These are phyloP conservation scores for Bruguiera hainesii DNA, from an alignment of 441 rosid genomes.

Conservation along the genomic window DNA sequence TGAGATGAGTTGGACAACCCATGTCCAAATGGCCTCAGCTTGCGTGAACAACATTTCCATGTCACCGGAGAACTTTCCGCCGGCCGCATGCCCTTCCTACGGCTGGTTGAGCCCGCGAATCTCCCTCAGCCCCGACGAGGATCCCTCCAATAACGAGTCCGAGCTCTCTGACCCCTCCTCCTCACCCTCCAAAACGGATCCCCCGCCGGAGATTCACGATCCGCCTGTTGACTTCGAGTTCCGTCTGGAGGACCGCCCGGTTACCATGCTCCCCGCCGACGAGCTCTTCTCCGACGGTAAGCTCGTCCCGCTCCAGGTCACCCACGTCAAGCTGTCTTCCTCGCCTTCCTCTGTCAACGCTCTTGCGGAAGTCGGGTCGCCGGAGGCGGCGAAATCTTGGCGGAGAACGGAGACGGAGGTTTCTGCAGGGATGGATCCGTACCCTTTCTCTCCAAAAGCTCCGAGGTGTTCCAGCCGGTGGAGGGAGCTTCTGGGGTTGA, in stretches of 20 bases:
- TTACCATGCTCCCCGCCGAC: slow-evolving; percentile 78
- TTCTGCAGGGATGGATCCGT: slow-evolving; percentile 34
- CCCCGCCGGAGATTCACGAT: slow-evolving; percentile 13
- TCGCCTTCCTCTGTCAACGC: slow-evolving; percentile 13
- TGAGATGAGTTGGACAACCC: too few species aligned
- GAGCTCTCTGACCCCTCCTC: slow-evolving; percentile 8
- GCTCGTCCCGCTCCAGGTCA: slow-evolving; percentile 62
- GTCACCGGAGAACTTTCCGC: slow-evolving; percentile 48
- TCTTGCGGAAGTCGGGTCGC: slow-evolving; percentile 20
- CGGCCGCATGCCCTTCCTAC: slow-evolving; percentile 30
- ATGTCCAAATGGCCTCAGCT: slow-evolving; percentile 49
- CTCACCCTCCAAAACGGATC: slow-evolving; percentile 1
- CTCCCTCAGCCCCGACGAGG: slow-evolving; percentile 42
- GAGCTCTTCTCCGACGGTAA: slow-evolving; percentile 86
- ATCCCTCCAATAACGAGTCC: background rate
- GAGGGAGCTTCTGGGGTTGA: slow-evolving; percentile 79
- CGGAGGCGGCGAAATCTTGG: slow-evolving; percentile 31
- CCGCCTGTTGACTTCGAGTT: slow-evolving; percentile 69
- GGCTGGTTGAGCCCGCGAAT: slow-evolving; percentile 56
- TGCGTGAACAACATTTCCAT: slow-evolving; percentile 50
- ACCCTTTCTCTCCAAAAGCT: slow-evolving; percentile 68
- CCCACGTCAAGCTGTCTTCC: slow-evolving; percentile 17
- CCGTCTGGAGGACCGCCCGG: slow-evolving; percentile 56
- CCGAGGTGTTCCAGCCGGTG: slow-evolving; percentile 89
- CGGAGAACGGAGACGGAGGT: slow-evolving; percentile 41